Evolutionary conservation across 768 basidiomycete species (phyloP).

Genomic region (Xerocomellus amylosporus): DNA sequence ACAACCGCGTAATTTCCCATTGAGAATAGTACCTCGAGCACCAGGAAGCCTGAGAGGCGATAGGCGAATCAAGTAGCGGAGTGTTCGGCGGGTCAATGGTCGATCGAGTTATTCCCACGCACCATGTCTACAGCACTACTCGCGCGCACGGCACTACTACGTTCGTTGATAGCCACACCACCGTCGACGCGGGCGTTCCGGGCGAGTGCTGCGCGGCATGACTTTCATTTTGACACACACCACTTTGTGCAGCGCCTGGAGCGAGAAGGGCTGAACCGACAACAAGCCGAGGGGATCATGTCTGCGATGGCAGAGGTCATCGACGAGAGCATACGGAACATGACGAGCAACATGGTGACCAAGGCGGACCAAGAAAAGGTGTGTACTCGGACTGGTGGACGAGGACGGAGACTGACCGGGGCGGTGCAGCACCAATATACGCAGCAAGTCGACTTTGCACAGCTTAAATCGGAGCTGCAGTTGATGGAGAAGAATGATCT

Average conservation of each 20-base stretch:
- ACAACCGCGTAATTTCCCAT: too few relatives aligned
- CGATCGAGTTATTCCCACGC: conserved; percentile 17
- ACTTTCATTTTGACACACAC: conserved; percentile 94
- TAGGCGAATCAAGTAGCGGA: too few relatives aligned
- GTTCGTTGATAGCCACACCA: not conserved
- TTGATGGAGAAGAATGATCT: conserved; percentile 97
- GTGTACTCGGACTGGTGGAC: conserved; percentile 12
- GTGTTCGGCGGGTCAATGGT: too few relatives aligned
- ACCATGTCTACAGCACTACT: conserved; percentile 21
- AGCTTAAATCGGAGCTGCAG: conserved; percentile 94
- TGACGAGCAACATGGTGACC: conserved; percentile 95
- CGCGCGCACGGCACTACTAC: conserved; percentile 3
- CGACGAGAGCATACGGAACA: conserved; percentile 93
- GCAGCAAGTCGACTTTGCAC: conserved; percentile 95
- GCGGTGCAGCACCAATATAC: conserved; percentile 84
- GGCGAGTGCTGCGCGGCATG: conserved; percentile 27
- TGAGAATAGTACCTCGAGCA: too few relatives aligned
- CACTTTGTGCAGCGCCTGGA: conserved; percentile 91
- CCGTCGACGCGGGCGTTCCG: conserved; percentile 26
- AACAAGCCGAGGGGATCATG: conserved; percentile 97
- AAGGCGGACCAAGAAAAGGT: conserved; percentile 97
- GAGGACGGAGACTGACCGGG: conserved; percentile 3
- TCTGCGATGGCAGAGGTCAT: conserved; percentile 95
- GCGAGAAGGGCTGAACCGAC: conserved; percentile 81
- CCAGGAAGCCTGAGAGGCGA: too few relatives aligned